Percentiles rank a stretch among this genome's conserved stretches.
Evolutionary conservation across 1,284 basidiomycete genomes (phyloP).

Genomic region (Boletellus deceptivus): DNA sequence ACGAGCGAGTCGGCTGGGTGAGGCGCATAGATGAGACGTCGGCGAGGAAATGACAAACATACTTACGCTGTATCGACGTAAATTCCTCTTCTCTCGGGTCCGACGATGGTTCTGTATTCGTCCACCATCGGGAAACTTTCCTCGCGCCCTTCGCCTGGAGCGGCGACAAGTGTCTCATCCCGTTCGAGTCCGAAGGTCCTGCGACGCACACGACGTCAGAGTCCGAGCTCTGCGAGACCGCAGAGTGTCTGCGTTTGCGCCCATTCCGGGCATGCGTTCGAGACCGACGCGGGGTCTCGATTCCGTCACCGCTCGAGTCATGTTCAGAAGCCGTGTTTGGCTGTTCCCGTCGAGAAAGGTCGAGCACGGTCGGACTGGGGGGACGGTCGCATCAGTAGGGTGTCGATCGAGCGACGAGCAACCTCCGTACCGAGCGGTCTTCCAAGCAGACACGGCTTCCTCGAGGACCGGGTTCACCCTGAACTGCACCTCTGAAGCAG

Average conservation of each 20-base stretch:
- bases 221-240: slow-evolving; percentile 16
- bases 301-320: slow-evolving; percentile 28
- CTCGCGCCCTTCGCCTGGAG: slow-evolving; percentile 22
- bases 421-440: slow-evolving; percentile 53
- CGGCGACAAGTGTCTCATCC: slow-evolving; percentile 25
- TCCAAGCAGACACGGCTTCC: slow-evolving; percentile 61
- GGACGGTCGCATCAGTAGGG: background rate
- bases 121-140: slow-evolving; percentile 14
- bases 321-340: slow-evolving; percentile 4
- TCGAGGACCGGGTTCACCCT: slow-evolving; percentile 60
- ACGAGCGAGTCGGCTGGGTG: slow-evolving; percentile 38
- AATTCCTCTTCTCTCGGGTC: slow-evolving; percentile 31
- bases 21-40: slow-evolving; percentile 3
- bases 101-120: slow-evolving; percentile 19
- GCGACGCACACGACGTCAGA: slow-evolving; percentile 25
- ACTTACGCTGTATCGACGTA: slow-evolving; percentile 17
- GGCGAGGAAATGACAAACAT: background rate
- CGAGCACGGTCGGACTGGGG: slow-evolving; percentile 42
- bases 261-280: slow-evolving; percentile 14
- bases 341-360: slow-evolving; percentile 35
- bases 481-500: slow-evolving; percentile 55
- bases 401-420: background rate
- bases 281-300: slow-evolving; percentile 19
- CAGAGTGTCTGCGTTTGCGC: slow-evolving; percentile 28
- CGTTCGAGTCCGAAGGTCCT: slow-evolving; percentile 31